Base-by-base conservation (phyloP, 108 stramenopile genomes). In the Cyclostephanos invisitatus region DNA sequence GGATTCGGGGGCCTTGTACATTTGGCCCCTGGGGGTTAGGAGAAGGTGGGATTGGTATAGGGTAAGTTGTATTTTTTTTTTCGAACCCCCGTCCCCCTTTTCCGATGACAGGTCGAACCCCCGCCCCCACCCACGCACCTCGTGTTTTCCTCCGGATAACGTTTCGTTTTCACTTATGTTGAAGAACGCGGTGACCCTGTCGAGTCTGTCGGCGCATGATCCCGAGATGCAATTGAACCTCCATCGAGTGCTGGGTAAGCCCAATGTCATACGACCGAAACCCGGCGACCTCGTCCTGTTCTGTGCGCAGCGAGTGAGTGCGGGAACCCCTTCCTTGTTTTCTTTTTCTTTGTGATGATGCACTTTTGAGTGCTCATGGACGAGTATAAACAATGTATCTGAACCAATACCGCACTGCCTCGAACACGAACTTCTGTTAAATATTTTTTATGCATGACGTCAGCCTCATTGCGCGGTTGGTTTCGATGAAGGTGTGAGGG, bases 391-490 rank as follows among this genome's bases (percentile, higher is more conserved):
- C 44, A 3, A 46, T 46, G 40, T 11, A 40, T 7, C 10, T 8
- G 7, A 40, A 40, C 11, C 7, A 11, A 15, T 14, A 14, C 50
- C 25, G 24, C 9, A 20, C 8, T 27, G 32, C 44, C 44, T 46
- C 44, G 44, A 15, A 32, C n/a, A n/a, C n/a, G n/a, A n/a, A n/a
- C n/a, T n/a, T 40, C 5, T 40, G 11, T 40, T 3, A 40, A 7
- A 1, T 11, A 7, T 40, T 40, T 11, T 40, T 40, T 15, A 46
- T 15, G 15, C 15, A 15, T 15, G 0, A 46, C 17, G 44, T 15
- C 44, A 46, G 44, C 94, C 94, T 22, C 94, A 95, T 73, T 86
- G 85, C 47, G 94, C 91, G 20, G 80, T 92, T 54, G 94, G 94
- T 5, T 95, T 95, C 70, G 74, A 79, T 44, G 48, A 77, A 55